Evolutionary conservation across 106 monocot genomes (phyloP).

Genomic region (Dioscorea zingiberensis): DNA sequence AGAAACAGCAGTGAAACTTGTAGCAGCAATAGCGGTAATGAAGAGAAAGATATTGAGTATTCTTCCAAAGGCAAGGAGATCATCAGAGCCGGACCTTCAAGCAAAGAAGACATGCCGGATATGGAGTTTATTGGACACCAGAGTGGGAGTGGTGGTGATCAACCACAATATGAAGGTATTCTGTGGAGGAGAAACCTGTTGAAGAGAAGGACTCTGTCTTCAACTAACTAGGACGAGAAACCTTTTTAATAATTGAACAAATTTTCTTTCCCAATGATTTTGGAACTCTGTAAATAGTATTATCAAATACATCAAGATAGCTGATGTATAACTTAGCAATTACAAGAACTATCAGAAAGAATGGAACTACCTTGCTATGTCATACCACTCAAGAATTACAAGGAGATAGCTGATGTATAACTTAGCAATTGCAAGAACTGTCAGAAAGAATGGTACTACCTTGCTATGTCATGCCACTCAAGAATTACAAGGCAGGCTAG

Average conservation of each 20-base stretch:
- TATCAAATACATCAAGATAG: too few relatives aligned
- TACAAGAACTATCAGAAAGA: too few relatives aligned
- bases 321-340: too few relatives aligned
- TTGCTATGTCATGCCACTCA: too few relatives aligned
- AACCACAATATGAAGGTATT: background rate
- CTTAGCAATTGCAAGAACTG: too few relatives aligned
- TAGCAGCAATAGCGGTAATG: background rate
- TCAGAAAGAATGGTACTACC: too few relatives aligned
- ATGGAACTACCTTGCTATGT: too few relatives aligned
- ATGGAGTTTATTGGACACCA: conserved; percentile 1
- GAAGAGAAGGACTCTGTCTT: conserved; percentile 45
- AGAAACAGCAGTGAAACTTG: conserved; percentile 17
- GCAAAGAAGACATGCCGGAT: background rate
- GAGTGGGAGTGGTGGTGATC: background rate
- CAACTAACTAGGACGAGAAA: conserved; percentile 31
- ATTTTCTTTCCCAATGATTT: too few relatives aligned
- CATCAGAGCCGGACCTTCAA: conserved; percentile 11
- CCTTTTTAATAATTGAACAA: too few relatives aligned
- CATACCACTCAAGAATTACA: too few relatives aligned
- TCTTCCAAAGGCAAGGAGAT: conserved; percentile 16
- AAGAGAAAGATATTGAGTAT: conserved; percentile 3
- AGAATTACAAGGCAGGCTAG: background rate
- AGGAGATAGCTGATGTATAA: too few relatives aligned
- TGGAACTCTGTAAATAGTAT: too few relatives aligned
- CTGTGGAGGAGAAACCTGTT: conserved; percentile 24